Percentiles rank a stretch among this genome's conserved stretches.
Evolutionary conservation across 148 eudicot species (phyloP).

Genomic region (Chenopodium formosanum): DNA sequence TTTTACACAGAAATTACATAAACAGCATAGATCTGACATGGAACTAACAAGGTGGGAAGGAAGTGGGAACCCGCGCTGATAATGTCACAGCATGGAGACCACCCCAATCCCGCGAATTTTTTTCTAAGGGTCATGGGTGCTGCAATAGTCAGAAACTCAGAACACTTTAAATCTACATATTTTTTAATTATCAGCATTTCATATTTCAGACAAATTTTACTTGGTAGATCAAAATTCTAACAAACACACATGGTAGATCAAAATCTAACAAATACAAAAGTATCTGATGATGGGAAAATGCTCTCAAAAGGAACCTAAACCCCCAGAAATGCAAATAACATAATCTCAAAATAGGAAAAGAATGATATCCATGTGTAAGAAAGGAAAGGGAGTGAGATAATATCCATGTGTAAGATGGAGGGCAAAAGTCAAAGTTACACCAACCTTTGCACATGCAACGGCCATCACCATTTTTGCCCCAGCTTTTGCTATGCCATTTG

Average conservation of each 20-base stretch:
- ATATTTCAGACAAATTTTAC: background rate
- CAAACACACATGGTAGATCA: background rate
- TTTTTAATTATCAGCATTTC: background rate
- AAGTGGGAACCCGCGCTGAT: background rate
- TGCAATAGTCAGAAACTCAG: background rate
- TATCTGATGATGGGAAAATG: background rate
- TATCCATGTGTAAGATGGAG: background rate
- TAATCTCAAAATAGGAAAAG: background rate
- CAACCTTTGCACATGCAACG: constrained; percentile 94
- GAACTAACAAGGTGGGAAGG: background rate
- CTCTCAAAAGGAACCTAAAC: background rate
- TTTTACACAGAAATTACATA: background rate
- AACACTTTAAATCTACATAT: background rate
- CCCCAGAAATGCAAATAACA: background rate
- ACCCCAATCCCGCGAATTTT: background rate
- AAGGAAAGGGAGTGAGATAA: background rate
- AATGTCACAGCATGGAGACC: background rate
- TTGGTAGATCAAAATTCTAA: background rate
- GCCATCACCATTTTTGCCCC: constrained; percentile 99
- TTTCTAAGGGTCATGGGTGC: background rate
- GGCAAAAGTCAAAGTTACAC: constrained; percentile 1
- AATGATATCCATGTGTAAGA: background rate
- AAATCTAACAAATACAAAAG: background rate
- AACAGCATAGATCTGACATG: background rate
- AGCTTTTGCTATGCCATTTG: constrained; percentile 95